A percentile compares a stretch with the other conserved stretches of the same genome.
These are phyloP conservation scores for Hamamelis virginiana DNA, from an alignment of 164 flowering plant species.

Conservation along the genomic window DNA sequence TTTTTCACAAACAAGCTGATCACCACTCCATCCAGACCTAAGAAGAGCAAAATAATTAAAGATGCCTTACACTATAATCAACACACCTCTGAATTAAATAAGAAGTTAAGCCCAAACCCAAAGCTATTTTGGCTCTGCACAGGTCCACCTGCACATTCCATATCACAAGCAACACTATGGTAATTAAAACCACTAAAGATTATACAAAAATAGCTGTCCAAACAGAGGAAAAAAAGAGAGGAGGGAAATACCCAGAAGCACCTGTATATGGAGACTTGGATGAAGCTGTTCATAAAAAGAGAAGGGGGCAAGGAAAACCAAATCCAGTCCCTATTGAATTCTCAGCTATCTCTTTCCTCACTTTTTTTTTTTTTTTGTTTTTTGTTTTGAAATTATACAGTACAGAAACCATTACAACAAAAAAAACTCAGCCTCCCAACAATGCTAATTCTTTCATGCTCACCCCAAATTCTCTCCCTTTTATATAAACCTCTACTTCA, in stretches of 20 bases:
- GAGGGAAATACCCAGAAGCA: conserved; percentile 13
- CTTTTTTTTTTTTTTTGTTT: conserved; percentile 3
- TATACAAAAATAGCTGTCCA: not conserved
- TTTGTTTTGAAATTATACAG: conserved; percentile 25
- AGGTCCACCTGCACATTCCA: conserved; percentile 32
- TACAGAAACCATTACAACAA: conserved; percentile 25
- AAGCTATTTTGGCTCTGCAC: conserved; percentile 16
- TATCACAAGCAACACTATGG: conserved; percentile 11
- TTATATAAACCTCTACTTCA: not conserved
- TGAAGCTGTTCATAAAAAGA: conserved; percentile 15
- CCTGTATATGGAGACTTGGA: conserved; percentile 24
- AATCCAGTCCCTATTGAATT: conserved; percentile 24
- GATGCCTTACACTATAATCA: conserved; percentile 31
- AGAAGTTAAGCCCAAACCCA: conserved; percentile 28
- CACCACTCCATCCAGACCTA: conserved; percentile 24
- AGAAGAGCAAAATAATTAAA: conserved; percentile 23
- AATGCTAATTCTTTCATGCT: conserved; percentile 17
- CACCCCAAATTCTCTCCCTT: conserved; percentile 13
- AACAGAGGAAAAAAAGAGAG: not conserved
- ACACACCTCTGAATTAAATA: conserved; percentile 33
- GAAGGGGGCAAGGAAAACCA: conserved; percentile 23
- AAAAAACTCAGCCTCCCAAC: conserved; percentile 17
- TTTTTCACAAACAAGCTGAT: conserved; percentile 27
- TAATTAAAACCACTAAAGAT: not conserved
- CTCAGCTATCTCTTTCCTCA: conserved; percentile 13